Evolutionary conservation across 106 monocot species (phyloP), one percentile per base, ranked within the genome.

Genomic region (Apostasia ramifera): DNA sequence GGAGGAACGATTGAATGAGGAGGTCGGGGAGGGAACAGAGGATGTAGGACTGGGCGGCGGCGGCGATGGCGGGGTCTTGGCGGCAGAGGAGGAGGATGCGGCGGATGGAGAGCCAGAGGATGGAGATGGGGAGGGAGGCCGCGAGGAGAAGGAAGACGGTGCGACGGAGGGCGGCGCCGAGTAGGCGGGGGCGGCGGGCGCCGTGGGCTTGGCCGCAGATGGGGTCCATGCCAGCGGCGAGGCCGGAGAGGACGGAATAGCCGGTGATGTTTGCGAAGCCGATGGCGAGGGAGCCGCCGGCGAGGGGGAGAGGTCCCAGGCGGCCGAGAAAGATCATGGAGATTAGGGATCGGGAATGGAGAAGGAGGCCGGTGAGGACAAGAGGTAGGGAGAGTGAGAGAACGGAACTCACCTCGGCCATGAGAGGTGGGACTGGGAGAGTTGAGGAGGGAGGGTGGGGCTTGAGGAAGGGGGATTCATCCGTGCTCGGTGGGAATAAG

Each of bases 181-280:
- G 80, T 45, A 83, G 85, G 55, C 13, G 10, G 67, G 54, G 69
- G 2, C 73, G 74, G 7, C 68, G 62, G 44, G 88, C 88, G 1
- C 92, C 92, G 78, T 83, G 83, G 14, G 88, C 85, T 59, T 88
- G 88, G 39, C 85, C 81, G 73, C 92, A 93, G 47, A 93, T 80
- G 54, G 91, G 91, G 56, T 92, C 88, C 91, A 93, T 93, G 44
- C 93, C 93, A 84, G 84, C 80, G 68, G 93, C 70, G 2, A 93
- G 73, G 4, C 93, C 93, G 26, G 89, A 86, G 11, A 93, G 81
- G 42, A 93, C 86, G 41, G 86, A 89, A 81, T 93, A 93, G 57
- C 93, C 93, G 42, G 89, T 93, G 77, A 93, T 93, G 75, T 93
- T 89, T 58, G 93, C 85, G 53, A 93, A 93, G 38, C 85, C 92